Base-by-base conservation (phyloP, 2,329 filamentous ascomycete genomes). In the Botryotinia convoluta region DNA sequence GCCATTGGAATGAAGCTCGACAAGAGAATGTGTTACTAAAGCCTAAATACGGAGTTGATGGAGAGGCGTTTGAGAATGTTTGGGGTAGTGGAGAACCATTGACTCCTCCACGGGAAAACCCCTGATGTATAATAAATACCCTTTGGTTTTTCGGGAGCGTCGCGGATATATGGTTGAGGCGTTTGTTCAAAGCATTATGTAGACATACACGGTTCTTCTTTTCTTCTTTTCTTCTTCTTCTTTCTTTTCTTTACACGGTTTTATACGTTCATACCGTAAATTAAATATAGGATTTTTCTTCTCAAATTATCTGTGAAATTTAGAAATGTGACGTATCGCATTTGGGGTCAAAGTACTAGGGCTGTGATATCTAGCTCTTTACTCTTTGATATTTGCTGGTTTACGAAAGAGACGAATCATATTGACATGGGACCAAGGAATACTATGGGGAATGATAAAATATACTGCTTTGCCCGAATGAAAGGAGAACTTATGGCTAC, bases 1-100 rank as follows among this genome's bases (percentile, higher is more conserved):
- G 76, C 62, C 81, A 82, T 39, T 87, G 86, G 85, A 81, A 84
- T 76, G 72, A 80, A 71, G 73, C 74, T n/a, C 71, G 71, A 42
- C 74, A 78, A 69, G 69, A 75, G 22, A 74, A 74, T 9, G 70
- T 78, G 12, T 32, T 78, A n/a, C 69, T 80, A 14, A 80, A 79
- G 44, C 80, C 80, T 14, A 82, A 81, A 61, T 82, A 82, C 71
- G 80, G 80, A 32, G 37, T 73, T 54, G 79, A 79, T 59, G 80
- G 78, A 26, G 81, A 80, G 72, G 79, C 74, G 20, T 80, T 81
- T 69, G 81, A 82, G 71, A 82, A 82, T 73, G 80, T 82, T 35
- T 82, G 81, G 81, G 75, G 72, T 51, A 73, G 75, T 51, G 77
- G 75, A n/a, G 78, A 77, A 45, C 75, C 79, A 22, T 78, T 77